phyloP scores from a whole-genome alignment of 164 flowering plant genomes.

The Taxillus chinensis region DNA sequence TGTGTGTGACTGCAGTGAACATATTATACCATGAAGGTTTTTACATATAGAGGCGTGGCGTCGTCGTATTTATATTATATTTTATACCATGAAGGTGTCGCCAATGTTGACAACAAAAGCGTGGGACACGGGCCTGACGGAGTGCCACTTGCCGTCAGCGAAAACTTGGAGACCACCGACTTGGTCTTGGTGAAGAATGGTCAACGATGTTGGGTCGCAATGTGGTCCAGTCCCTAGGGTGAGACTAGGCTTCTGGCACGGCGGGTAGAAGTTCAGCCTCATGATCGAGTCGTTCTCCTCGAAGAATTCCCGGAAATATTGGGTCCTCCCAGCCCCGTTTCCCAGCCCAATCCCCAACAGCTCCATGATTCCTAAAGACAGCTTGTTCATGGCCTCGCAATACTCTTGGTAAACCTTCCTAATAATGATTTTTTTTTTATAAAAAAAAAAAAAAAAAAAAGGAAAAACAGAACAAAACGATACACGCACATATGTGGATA shows the following conservation, averaged over 20 bases:
- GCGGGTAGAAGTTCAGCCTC: slow-evolving; percentile 80
- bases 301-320: slow-evolving; percentile 45
- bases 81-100: slow-evolving; percentile 72
- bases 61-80: no score
- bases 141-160: slow-evolving; percentile 53
- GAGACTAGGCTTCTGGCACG: slow-evolving; percentile 62
- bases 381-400: slow-evolving; percentile 56
- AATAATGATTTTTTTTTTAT: neutral
- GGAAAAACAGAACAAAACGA: no score
- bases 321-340: slow-evolving; percentile 15
- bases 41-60: no score
- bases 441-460: no score
- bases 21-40: no score
- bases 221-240: slow-evolving; percentile 87
- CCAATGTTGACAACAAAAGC: slow-evolving; percentile 84
- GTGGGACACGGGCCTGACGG: slow-evolving; percentile 40
- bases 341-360: slow-evolving; percentile 61
- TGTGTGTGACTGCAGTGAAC: no score
- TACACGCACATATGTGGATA: no score
- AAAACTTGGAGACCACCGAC: slow-evolving; percentile 78
- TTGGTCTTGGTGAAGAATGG: slow-evolving; percentile 78
- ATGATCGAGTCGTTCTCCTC: slow-evolving; percentile 65
- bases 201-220: slow-evolving; percentile 78
- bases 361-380: slow-evolving; percentile 73
- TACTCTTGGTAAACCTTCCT: slow-evolving; percentile 70